These are phyloP conservation scores for Termitomyces eurrhizus DNA, from an alignment of 768 basidiomycete species.

Conservation along the genomic window DNA sequence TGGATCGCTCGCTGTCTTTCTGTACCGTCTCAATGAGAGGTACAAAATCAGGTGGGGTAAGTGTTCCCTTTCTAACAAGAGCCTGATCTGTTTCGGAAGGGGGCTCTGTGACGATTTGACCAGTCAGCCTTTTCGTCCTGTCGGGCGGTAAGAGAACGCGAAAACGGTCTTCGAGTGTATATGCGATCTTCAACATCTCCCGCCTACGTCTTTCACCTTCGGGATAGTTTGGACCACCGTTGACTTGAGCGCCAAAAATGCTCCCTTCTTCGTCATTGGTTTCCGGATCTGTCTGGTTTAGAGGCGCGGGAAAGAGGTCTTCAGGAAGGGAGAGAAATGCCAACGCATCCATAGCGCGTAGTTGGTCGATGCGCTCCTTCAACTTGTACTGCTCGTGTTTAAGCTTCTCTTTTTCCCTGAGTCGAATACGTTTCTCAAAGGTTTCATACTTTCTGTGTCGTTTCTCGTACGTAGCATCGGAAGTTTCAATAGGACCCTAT, in stretches of 20 bases:
- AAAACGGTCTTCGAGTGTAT: conserved; percentile 67
- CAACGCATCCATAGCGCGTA: conserved; percentile 65
- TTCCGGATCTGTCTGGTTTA: conserved; percentile 20
- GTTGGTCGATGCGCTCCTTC: conserved; percentile 83
- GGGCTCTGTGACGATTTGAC: conserved; percentile 14
- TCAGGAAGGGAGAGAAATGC: conserved; percentile 66
- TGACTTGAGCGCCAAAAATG: conserved; percentile 30
- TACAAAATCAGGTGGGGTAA: conserved; percentile 26
- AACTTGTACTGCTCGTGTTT: conserved; percentile 91
- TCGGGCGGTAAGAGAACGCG: conserved; percentile 71
- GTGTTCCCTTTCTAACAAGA: conserved; percentile 19
- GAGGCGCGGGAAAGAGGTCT: conserved; percentile 46
- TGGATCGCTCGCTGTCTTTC: conserved; percentile 30
- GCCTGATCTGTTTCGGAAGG: conserved; percentile 24
- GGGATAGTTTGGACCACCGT: conserved; percentile 32
- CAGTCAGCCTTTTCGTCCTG: conserved; percentile 32
- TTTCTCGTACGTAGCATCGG: conserved; percentile 76
- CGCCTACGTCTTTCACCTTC: conserved; percentile 75
- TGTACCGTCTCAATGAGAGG: conserved; percentile 19
- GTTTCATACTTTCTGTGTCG: conserved; percentile 85
- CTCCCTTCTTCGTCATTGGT: conserved; percentile 23
- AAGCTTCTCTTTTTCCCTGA: conserved; percentile 89
- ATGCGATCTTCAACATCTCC: conserved; percentile 72
- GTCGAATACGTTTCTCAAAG: conserved; percentile 79
- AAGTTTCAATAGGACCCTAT: conserved; percentile 62